A percentile compares a stretch with the other conserved stretches of the same genome.
These are phyloP conservation scores for Hyphopichia homilentoma DNA, from an alignment of 805 yeast species.

Conservation along the genomic window DNA sequence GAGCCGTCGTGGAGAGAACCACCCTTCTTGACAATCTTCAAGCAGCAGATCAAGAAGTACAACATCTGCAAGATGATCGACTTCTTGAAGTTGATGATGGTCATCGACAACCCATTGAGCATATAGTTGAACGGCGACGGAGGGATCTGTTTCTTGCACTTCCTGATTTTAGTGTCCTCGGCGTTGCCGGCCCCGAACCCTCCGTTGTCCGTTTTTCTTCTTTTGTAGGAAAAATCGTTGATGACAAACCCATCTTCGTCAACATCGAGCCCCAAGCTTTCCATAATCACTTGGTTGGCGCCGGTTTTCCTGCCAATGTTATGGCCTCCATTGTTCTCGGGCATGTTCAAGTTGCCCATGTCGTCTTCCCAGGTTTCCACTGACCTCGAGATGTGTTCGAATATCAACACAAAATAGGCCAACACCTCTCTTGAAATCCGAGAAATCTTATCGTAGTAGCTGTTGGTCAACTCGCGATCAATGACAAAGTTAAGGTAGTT, in stretches of 20 bases:
- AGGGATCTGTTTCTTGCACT: constrained; percentile 27
- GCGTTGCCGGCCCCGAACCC: neutral
- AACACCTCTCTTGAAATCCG: constrained; percentile 36
- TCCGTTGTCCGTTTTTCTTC: constrained; percentile 17
- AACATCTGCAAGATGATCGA: constrained; percentile 41
- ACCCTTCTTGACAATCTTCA: constrained; percentile 29
- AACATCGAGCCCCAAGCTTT: constrained; percentile 35
- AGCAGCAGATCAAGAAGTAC: constrained; percentile 36
- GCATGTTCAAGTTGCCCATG: neutral
- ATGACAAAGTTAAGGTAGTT: constrained; percentile 42
- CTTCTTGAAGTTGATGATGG: constrained; percentile 41
- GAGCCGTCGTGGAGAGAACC: constrained; percentile 13
- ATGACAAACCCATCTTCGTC: constrained; percentile 45
- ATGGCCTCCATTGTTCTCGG: neutral
- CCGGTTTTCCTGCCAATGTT: constrained; percentile 1
- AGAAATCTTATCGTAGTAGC: constrained; percentile 32
- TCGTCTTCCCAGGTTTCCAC: constrained; percentile 7
- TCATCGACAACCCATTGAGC: constrained; percentile 40
- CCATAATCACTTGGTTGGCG: constrained; percentile 23
- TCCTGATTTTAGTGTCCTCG: constrained; percentile 6
- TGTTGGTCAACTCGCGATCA: constrained; percentile 35
- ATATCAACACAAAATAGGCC: constrained; percentile 33
- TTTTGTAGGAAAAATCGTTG: constrained; percentile 39
- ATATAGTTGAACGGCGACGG: constrained; percentile 37
- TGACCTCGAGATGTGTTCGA: constrained; percentile 28